A percentile compares a stretch with the other conserved stretches of the same genome.
Conservation (phyloP, 192 early-diverging fungal species). For the Coemansia nantahalensis region DNA sequence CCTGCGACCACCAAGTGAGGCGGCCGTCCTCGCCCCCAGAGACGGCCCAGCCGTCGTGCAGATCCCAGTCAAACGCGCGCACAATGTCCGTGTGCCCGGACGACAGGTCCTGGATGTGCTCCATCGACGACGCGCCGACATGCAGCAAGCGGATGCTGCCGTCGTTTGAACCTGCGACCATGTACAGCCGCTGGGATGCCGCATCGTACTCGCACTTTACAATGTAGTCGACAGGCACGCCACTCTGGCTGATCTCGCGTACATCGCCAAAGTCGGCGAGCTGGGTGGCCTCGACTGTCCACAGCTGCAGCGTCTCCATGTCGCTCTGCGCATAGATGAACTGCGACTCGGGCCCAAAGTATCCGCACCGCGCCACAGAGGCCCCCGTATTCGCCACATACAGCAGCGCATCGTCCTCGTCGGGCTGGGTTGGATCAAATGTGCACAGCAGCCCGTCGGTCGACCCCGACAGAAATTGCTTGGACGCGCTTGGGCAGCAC, state of each 20-base stretch:
- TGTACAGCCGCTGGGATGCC: slow-evolving; percentile 65
- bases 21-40: slow-evolving; percentile 80
- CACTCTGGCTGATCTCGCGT: slow-evolving; percentile 52
- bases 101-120: slow-evolving; percentile 73
- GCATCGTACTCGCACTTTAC: slow-evolving; percentile 79
- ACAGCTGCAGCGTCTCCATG: slow-evolving; percentile 87
- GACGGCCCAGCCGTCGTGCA: slow-evolving; percentile 55
- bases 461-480: slow-evolving; percentile 66
- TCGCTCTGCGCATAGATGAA: slow-evolving; percentile 87
- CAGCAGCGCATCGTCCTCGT: slow-evolving; percentile 88
- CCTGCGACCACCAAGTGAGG: slow-evolving; percentile 64
- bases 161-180: slow-evolving; percentile 74
- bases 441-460: slow-evolving; percentile 77
- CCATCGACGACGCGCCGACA: slow-evolving; percentile 70
- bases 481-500: slow-evolving; percentile 57
- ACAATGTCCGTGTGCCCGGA: slow-evolving; percentile 87
- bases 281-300: slow-evolving; percentile 53
- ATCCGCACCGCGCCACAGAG: slow-evolving; percentile 82
- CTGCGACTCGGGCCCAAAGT: slow-evolving; percentile 88
- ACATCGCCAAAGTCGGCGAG: slow-evolving; percentile 82
- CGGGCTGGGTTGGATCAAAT: slow-evolving; percentile 64
- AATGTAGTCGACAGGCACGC: slow-evolving; percentile 70
- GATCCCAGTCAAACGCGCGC: slow-evolving; percentile 73
- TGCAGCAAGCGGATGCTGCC: slow-evolving; percentile 76
- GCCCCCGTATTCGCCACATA: slow-evolving; percentile 79